Evolutionary conservation across 139 green algal genomes (phyloP), one percentile per base, ranked within the genome.

Genomic region (Microglena sp.): DNA sequence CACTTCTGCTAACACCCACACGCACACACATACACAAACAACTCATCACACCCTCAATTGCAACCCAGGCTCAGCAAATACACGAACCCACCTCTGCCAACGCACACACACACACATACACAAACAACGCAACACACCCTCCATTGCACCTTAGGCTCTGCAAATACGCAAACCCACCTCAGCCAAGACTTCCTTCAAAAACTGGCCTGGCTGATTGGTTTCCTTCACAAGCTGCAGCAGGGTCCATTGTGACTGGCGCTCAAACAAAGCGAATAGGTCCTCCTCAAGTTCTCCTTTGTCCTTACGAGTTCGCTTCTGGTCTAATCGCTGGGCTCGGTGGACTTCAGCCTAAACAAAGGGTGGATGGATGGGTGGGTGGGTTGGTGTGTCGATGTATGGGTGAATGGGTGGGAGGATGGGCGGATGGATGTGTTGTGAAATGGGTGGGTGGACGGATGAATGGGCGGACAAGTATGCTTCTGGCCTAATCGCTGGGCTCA

Each of bases 211-310:
- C 67, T 86, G 78, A 33, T 78, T 63, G 26, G 77, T 78, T 63
- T 86, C 62, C 32, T 72, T 72, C 69, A 88, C 81, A 55, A 89
- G 46, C 59, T 77, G 62, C 28, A 34, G 6, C n/a, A 89, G 80
- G 2, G 56, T 65, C 83, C 80, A 90, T 7, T 73, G 57, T 22
- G 55, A 26, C 43, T 84, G 70, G 33, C 70, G 69, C 58, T 85
- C 75, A 78, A 90, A 90, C 61, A 82, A 46, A 26, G 36, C 53
- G 45, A 86, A 81, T 21, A 85, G 50, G 34, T 71, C 62, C 26
- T 7, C 5, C 58, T 81, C 68, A 27, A 89, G 60, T 61, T 82
- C 67, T 1, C 68, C 36, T 22, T 55, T 55, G n/a, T 73, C 60
- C 63, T 72, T 76, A 29, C 73, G 72, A 30, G 77, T 43, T 2